Evolutionary conservation across 352 stramenopile species (phyloP).

Genomic region (Pythium apleroticum): DNA sequence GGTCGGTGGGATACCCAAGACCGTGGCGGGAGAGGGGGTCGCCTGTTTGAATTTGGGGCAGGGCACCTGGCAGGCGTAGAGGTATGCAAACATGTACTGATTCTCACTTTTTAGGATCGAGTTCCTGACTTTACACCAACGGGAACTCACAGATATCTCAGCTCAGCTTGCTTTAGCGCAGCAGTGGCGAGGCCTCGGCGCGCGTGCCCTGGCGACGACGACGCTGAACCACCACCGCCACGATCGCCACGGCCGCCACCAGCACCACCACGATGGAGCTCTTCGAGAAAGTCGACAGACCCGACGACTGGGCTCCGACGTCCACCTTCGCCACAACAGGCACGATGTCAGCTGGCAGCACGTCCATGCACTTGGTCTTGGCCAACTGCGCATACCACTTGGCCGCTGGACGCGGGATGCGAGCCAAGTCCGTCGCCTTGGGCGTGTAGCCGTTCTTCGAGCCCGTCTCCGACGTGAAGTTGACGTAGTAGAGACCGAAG

Average conservation of each 20-base stretch:
- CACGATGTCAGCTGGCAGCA: conserved; percentile 9
- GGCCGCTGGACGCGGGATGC: conserved; percentile 45
- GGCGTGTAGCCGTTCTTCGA: conserved; percentile 35
- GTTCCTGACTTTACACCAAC: not conserved
- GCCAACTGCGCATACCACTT: conserved; percentile 59
- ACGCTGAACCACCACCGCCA: not conserved
- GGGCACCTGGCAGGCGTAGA: not conserved
- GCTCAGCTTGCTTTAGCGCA: not conserved
- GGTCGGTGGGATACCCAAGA: too few relatives aligned
- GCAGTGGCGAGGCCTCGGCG: conserved; percentile 6
- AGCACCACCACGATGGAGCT: not conserved
- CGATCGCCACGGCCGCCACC: not conserved
- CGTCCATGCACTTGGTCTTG: conserved; percentile 60
- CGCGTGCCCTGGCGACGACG: not conserved
- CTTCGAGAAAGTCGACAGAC: not conserved
- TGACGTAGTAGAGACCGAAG: conserved; percentile 69
- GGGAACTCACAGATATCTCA: not conserved
- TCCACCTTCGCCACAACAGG: not conserved
- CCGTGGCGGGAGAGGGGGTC: not conserved
- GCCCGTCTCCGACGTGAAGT: conserved; percentile 42
- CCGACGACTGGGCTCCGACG: not conserved
- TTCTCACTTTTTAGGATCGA: not conserved
- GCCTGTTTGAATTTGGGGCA: not conserved
- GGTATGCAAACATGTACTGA: not conserved
- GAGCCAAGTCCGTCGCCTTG: conserved; percentile 30